Evolutionary conservation across 805 yeast genomes (phyloP).

Genomic region (Monosporozyma aerobia): DNA sequence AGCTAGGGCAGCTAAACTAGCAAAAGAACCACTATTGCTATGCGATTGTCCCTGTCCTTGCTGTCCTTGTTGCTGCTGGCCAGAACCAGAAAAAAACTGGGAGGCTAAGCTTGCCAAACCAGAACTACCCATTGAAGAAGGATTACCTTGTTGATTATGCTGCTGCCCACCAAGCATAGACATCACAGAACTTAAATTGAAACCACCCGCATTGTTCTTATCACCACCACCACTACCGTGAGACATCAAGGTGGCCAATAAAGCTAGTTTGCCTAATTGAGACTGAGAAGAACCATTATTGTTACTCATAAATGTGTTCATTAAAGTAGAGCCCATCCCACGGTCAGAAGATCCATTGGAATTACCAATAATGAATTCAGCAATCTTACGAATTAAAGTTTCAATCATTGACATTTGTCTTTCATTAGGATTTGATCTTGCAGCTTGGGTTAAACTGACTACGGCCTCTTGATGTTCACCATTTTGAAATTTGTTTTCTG

Average conservation of each 20-base stretch:
- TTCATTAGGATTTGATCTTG: constrained; percentile 16
- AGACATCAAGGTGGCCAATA: constrained; percentile 19
- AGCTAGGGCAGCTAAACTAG: constrained; percentile 16
- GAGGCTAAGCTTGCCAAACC: constrained; percentile 22
- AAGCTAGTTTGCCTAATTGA: constrained; percentile 25
- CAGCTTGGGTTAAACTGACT: constrained; percentile 21
- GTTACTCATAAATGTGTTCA: constrained; percentile 15
- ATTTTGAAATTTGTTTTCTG: constrained; percentile 14
- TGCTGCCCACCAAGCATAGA: constrained; percentile 12
- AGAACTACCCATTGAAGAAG: constrained; percentile 13
- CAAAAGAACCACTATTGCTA: constrained; percentile 11
- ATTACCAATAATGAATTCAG: constrained; percentile 13
- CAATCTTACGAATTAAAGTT: constrained; percentile 14
- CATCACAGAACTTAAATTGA: constrained; percentile 16
- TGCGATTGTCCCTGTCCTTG: constrained; percentile 2
- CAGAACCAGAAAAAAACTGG: constrained; percentile 16
- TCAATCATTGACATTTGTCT: constrained; percentile 19
- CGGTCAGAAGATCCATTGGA: constrained; percentile 5
- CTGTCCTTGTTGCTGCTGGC: constrained; percentile 3
- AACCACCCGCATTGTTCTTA: constrained; percentile 11
- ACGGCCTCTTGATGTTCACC: constrained; percentile 25
- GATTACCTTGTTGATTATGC: neutral
- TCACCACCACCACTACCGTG: neutral
- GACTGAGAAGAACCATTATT: constrained; percentile 20
- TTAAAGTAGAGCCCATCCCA: constrained; percentile 16